A percentile compares a stretch with the other conserved stretches of the same genome.
phyloP scores from a whole-genome alignment of 208 protist genomes.

The Porcisia deanei region DNA sequence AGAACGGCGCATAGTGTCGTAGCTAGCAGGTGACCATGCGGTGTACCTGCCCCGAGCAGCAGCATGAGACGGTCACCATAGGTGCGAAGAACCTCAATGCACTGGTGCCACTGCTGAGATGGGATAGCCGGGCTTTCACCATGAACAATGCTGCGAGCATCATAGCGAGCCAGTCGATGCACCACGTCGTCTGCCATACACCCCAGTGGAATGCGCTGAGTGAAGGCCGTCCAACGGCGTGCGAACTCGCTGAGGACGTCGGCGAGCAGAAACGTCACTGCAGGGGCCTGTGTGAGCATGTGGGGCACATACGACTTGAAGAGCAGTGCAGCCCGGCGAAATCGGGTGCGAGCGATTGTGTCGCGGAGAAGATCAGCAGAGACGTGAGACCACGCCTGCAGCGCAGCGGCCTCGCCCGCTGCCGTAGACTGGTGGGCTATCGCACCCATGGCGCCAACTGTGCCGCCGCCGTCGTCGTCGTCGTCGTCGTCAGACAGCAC shows the following conservation, averaged over 20 bases:
- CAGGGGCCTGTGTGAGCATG: slow-evolving; percentile 58
- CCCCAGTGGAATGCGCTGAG: slow-evolving; percentile 9
- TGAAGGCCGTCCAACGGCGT: slow-evolving; percentile 19
- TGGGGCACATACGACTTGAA: slow-evolving; percentile 71
- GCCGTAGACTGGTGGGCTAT: background rate
- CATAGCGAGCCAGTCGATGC: slow-evolving; percentile 14
- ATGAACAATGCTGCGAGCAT: slow-evolving; percentile 10
- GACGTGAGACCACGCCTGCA: slow-evolving; percentile 37
- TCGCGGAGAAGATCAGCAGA: slow-evolving; percentile 48
- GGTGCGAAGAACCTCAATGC: slow-evolving; percentile 18
- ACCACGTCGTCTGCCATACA: slow-evolving; percentile 12
- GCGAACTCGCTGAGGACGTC: slow-evolving; percentile 27
- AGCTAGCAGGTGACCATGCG: slow-evolving; percentile 53
- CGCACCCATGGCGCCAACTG: background rate
- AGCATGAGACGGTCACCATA: slow-evolving; percentile 36
- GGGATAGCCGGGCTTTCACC: background rate
- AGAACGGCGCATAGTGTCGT: slow-evolving; percentile 50
- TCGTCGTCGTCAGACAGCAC: slow-evolving; percentile 3
- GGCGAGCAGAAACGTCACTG: slow-evolving; percentile 27
- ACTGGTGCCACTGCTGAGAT: slow-evolving; percentile 16
- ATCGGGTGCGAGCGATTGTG: slow-evolving; percentile 57
- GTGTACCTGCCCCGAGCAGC: slow-evolving; percentile 47
- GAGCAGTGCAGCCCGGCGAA: slow-evolving; percentile 64
- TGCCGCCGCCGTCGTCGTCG: background rate
- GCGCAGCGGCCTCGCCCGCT: slow-evolving; percentile 19